Conservation (phyloP, 2,329 filamentous ascomycete species). For the Chaetomium strumarium region DNA sequence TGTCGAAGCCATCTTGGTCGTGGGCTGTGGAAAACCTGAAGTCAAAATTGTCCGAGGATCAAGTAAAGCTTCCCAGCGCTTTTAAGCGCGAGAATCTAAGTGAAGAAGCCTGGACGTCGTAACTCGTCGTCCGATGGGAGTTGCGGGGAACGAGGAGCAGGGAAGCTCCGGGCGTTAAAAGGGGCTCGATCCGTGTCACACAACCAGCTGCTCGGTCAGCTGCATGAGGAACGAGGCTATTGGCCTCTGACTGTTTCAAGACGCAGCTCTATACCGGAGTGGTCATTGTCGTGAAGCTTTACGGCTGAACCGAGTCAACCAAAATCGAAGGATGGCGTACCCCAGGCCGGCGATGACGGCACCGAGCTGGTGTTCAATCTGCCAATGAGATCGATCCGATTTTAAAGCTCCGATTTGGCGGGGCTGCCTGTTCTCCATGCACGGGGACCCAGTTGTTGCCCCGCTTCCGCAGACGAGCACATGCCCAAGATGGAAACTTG, state of each 20-base stretch:
- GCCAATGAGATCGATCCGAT: slow-evolving; percentile 15
- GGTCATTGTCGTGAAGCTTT: not conserved
- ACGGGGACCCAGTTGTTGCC: not conserved
- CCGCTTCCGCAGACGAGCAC: slow-evolving; percentile 3
- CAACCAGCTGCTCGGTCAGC: not conserved
- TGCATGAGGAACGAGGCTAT: not conserved
- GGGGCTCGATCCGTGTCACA: not conserved
- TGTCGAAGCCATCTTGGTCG: slow-evolving; percentile 10
- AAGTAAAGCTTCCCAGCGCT: no score
- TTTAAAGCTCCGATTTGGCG: slow-evolving; percentile 15
- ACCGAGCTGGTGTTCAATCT: not conserved
- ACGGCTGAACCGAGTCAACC: not conserved
- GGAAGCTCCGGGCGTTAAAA: not conserved
- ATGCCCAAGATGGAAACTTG: not conserved
- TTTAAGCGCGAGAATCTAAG: not conserved
- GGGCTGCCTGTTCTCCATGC: not conserved
- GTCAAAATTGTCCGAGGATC: no score
- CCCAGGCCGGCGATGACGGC: slow-evolving; percentile 16
- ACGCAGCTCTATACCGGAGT: not conserved
- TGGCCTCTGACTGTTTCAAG: not conserved
- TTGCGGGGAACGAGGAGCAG: not conserved
- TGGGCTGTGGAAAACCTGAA: no score
- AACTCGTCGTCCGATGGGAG: not conserved
- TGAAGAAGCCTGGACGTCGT: not conserved
- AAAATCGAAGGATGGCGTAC: slow-evolving; percentile 6